Evolutionary conservation across 1,284 basidiomycete genomes (phyloP).

Genomic region (Cutaneotrichosporon mucoides): DNA sequence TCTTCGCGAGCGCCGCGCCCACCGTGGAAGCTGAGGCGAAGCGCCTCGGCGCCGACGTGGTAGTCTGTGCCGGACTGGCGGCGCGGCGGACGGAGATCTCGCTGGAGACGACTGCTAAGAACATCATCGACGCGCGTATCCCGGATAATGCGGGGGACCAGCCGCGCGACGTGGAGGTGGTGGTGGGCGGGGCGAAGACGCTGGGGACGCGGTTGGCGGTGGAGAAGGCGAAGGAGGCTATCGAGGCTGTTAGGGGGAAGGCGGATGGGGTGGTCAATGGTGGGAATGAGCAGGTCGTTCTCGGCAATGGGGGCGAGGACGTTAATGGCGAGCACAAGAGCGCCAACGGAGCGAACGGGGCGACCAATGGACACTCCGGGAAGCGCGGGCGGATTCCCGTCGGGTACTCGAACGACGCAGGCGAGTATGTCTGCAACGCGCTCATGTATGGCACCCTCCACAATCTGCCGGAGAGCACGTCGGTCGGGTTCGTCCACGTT

Average conservation of each 20-base stretch:
- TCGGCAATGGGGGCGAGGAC: constrained; percentile 3
- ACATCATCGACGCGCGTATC: constrained; percentile 12
- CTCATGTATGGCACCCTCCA: constrained; percentile 14
- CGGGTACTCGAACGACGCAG: constrained; percentile 9
- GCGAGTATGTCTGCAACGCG: constrained; percentile 19
- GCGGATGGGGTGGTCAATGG: too few relatives aligned
- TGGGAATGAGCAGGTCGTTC: too few relatives aligned
- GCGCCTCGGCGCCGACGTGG: constrained; percentile 6
- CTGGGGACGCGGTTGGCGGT: constrained; percentile 11
- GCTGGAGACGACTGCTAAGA: constrained; percentile 14
- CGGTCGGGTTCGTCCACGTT: constrained; percentile 17
- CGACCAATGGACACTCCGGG: neutral
- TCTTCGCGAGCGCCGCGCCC: constrained; percentile 8
- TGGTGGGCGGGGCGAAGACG: neutral
- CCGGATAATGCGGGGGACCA: constrained; percentile 16
- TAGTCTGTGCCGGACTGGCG: constrained; percentile 15
- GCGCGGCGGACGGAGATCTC: constrained; percentile 3
- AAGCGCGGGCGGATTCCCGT: constrained; percentile 4
- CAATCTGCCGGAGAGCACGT: neutral
- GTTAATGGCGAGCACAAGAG: neutral
- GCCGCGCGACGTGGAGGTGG: constrained; percentile 9
- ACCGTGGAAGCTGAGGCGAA: constrained; percentile 5
- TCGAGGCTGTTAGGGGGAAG: neutral
- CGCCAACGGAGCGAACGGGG: neutral
- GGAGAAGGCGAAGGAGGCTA: neutral